Evolutionary conservation across 176 grass and related monocot genomes (phyloP), one percentile per base, ranked within the genome.

Genomic region (Urochloa ruziziensis): DNA sequence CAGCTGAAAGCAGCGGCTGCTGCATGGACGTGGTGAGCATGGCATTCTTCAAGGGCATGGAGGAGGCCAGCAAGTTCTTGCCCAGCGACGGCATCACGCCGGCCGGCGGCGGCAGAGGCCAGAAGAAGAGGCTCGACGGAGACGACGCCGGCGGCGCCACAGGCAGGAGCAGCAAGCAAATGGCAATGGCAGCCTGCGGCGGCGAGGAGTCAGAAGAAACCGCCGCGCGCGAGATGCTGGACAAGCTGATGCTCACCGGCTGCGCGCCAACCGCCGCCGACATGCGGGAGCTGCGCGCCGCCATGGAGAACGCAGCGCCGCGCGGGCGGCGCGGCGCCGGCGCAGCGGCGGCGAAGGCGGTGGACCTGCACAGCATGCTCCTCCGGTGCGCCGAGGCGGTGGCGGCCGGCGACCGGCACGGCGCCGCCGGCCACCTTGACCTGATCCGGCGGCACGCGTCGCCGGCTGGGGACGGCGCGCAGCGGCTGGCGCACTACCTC

Each of bases 401-500:
- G 61, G 86, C 80, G 44, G 76, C 30, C 0, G 87, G 83, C 4
- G 89, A 90, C 67, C 72, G 60, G 18, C 70, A 67, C 6, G 79
- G 36, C 25, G 85, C 86, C 5, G 53, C 12, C 13, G 77, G 88
- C 11, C 71, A 90, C 15, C 67, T 94, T 9, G 81, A 34, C 40
- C 89, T 85, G 77, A 91, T 94, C 51, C 82, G 79, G 53, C 65
- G 75, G 30, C 84, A 94, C 71, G 80, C 92, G 4, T 91, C 89
- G 4, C 77, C 67, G 3, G 32, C 15, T 0, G 92, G 89, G 24
- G 84, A 91, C 65, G 89, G 75, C 29, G 87, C 74, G 1, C 84
- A 94, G 87, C 82, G 92, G 34, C 34, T 94, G 71, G 92, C 92
- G 12, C 67, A 87, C 58, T 94, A 73, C 62, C 88, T 92, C 59